Evolutionary conservation across 1,139 yeast genomes (phyloP), one percentile per base, ranked within the genome.

Genomic region (Protomyces pachydermus): DNA sequence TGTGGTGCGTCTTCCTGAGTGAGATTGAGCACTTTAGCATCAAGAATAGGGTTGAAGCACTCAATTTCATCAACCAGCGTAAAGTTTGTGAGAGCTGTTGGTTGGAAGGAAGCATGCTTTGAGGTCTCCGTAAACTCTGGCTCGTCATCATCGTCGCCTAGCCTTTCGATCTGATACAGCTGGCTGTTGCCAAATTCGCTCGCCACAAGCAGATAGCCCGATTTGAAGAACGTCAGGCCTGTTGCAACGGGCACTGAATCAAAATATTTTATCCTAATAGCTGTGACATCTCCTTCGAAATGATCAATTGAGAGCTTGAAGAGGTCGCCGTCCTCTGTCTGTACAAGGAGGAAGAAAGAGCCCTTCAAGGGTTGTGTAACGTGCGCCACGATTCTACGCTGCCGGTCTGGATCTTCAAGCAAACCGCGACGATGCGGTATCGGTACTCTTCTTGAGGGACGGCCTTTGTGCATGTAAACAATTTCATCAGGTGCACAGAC

Each of bases 151-250:
- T 80, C 81, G 55, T 81, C 84, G 1, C 95, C 97, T 51, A 91
- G 77, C 65, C 82, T 83, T 67, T 87, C 91, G 72, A 91, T 87
- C 73, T 90, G 96, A 70, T 86, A 89, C 34, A 88, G 77, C 32
- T 78, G 74, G 69, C 85, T 87, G 70, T 86, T 84, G 34, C 87
- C 84, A 66, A 78, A 75, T 66, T 86, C 85, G 9, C 84, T 77
- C 68, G 87, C 85, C 0, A 87, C 87, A 72, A 83, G 88, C 54
- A 93, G 71, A 70, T 84, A 87, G 0, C 98, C 98, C 18, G 87
- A 81, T 68, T 82, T 87, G 68, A 91, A 80, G 58, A 91, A 83
- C 60, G 81, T 78, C 16, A 91, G 70, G 12, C 80, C 74, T 14
- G 79, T 77, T 34, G 87, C 80, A 1, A 80, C 74, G 0, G 91